Evolutionary conservation across 2,329 filamentous ascomycete genomes (phyloP), one percentile per base, ranked within the genome.

Genomic region (Blumeria graminis): DNA sequence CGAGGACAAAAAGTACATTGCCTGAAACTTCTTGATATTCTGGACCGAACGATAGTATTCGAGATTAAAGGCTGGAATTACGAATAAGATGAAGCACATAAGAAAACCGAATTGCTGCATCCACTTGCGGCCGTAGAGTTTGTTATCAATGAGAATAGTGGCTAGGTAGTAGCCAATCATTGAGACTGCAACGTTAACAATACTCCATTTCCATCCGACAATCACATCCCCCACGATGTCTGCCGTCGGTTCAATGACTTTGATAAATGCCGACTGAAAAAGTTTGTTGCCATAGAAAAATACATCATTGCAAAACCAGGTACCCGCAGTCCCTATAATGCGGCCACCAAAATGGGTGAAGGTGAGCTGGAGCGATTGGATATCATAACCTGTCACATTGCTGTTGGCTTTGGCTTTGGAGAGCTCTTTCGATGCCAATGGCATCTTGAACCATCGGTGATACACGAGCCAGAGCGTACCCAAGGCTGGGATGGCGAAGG

Each of bases 231-330:
- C 60, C 6, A 56, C 57, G 14, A 56, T 58, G 38, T 73, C 70
- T 60, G 79, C 77, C 61, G 76, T 70, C 56, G 80, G 75, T 56
- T 81, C 84, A 62, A 95, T 82, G 66, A 92, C 84, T 35, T 72
- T 73, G 71, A 95, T 94, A 71, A 95, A 95, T 67, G 90, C 78
- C 60, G 77, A 78, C 71, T 94, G 89, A 77, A 95, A 95, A 56
- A 95, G 82, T 76, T 94, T 95, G 82, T 94, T 95, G 63, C 90
- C 90, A 73, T 96, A 96, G 75, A 96, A 96, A 76, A 96, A 95
- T 62, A 96, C 84, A 66, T 96, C 90, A 69, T 96, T 96, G 72
- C 82, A 86, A 70, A 90, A 96, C 90, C 90, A 96, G 38, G 81
- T 78, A 57, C 85, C 85, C 10, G 89, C 81, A 18, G 90, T 95